Evolutionary conservation across 2,329 filamentous ascomycete species (phyloP), one percentile per base, ranked within the genome.

Genomic region (Cordyceps cicadae): DNA sequence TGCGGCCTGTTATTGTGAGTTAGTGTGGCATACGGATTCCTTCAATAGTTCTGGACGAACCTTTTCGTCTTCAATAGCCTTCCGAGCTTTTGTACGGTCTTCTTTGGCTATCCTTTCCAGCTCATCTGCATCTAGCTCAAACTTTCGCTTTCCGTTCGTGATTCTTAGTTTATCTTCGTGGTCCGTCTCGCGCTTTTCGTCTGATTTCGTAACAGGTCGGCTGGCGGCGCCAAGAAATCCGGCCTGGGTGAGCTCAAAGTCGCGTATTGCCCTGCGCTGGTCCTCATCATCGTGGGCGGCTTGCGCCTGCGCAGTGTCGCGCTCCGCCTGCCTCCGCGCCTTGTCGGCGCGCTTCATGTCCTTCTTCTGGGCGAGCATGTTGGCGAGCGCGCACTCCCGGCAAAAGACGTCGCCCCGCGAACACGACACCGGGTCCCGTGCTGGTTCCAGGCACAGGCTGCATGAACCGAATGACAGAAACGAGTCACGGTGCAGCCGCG

Each of bases 401-500:
- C 93, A 99, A 77, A 97, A 97, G 15, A 99, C 80, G 73, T 97
- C 92, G 63, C 93, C 93, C 65, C 87, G 83, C 3, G 83, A 78
- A 73, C 93, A 97, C 24, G 90, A 86, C 41, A 97, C 91, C 0
- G 94, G 92, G 52, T 91, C 85, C 34, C 87, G 84, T 21, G 92
- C 89, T 8, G 87, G 83, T 62, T 92, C 84, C 17, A 97, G 86
- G 70, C 93, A 99, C 32, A 99, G 81, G 59, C 87, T 85, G 77
- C 93, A 99, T 24, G 88, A 91, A 59, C 88, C 90, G 72, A 97
- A 96, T 5, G 91, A 87, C 12, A 97, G 85, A 74, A 96, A 97
- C 60, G 90, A 94, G 71, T 97, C 94, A 69, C 93, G 88, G 24
- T 84, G 87, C 39, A 97, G 85, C 57, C 91, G 89, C n/a, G 92